Base-by-base conservation (phyloP, 2,329 filamentous ascomycete genomes). In the Magnaporthiopsis poae region DNA sequence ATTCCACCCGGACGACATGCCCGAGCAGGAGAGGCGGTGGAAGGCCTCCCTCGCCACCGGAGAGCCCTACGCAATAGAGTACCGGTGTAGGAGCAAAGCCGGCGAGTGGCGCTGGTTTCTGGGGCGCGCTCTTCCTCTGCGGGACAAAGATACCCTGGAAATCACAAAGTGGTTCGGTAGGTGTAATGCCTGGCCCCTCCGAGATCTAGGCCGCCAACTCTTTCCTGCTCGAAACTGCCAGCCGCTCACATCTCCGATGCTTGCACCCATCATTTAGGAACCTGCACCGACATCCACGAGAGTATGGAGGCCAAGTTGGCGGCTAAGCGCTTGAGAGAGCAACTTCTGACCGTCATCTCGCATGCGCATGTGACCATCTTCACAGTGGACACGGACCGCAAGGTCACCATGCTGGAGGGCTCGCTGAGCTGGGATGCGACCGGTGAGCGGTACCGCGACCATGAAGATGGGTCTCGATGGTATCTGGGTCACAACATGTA, bases 91-190 rank as follows among this genome's bases (percentile, higher is more conserved):
- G 64, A 86, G 82, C 67, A 84, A 83, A 64, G 83, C 88, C 39
- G 90, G 90, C 0, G 82, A 88, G 66, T 93, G 87, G 85, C 82
- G 89, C 65, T 94, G 90, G 90, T 91, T 92, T 81, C 79, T 94
- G 2, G 90, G 88, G 13, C 82, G 89, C 61, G 90, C 90, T 0
- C 75, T 90, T 18, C 89, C 90, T 0, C 81, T 92, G 71, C 82
- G 81, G 59, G 86, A 91, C 68, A 83, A 82, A 68, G 83, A 88
- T 61, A 85, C 84, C 0, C 89, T 88, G 1, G 79, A 82, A 63
- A 91, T 93, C 63, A 81, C 90, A 67, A 91, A 90, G 73, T 93
- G 90, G 90, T 91, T 90, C 71, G 90, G 89, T 78, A 72, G 69
- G 77, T 71, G 25, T 3, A 21, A 2, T 11, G 29, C 8, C 35